Evolutionary conservation across 2,329 filamentous ascomycete genomes (phyloP).

Genomic region (Botrytis tulipae): DNA sequence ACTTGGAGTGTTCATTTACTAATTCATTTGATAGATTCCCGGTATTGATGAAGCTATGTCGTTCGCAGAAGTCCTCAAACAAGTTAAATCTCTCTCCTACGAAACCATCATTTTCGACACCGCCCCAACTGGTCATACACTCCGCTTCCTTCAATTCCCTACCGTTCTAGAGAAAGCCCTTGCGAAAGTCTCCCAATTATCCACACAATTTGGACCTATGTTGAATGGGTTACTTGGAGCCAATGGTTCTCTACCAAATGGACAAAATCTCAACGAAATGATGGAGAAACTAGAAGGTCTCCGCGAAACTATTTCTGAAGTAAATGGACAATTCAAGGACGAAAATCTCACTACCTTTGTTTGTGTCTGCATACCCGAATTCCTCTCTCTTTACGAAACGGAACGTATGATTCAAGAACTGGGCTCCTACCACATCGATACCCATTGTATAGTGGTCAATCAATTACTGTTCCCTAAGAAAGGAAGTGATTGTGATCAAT

Average conservation of each 20-base stretch:
- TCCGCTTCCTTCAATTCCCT: conserved; percentile 97
- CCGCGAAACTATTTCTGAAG: conserved; percentile 88
- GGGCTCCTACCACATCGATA: conserved; percentile 89
- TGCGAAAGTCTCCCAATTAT: conserved; percentile 94
- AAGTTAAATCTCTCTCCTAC: conserved; percentile 98
- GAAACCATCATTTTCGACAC: conserved; percentile 99
- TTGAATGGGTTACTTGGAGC: conserved; percentile 85
- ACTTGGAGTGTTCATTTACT: neutral
- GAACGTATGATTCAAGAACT: conserved; percentile 99
- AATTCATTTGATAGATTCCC: conserved; percentile 67
- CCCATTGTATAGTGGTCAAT: conserved; percentile 96
- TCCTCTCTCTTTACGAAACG: conserved; percentile 94
- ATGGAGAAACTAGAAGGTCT: conserved; percentile 92
- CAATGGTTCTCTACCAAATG: conserved; percentile 70
- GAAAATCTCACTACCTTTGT: conserved; percentile 94
- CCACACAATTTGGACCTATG: conserved; percentile 91
- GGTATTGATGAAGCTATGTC: conserved; percentile 99
- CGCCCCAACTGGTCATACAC: conserved; percentile 93
- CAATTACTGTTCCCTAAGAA: conserved; percentile 91
- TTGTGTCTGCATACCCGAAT: conserved; percentile 97
- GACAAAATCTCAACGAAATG: conserved; percentile 89
- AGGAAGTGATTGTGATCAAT: conserved; percentile 87
- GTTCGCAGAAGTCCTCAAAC: conserved; percentile 97
- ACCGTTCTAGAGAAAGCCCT: conserved; percentile 97
- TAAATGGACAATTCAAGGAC: conserved; percentile 98